Conservation (phyloP, 2,329 filamentous ascomycete species). For the Colletotrichum destructivum region DNA sequence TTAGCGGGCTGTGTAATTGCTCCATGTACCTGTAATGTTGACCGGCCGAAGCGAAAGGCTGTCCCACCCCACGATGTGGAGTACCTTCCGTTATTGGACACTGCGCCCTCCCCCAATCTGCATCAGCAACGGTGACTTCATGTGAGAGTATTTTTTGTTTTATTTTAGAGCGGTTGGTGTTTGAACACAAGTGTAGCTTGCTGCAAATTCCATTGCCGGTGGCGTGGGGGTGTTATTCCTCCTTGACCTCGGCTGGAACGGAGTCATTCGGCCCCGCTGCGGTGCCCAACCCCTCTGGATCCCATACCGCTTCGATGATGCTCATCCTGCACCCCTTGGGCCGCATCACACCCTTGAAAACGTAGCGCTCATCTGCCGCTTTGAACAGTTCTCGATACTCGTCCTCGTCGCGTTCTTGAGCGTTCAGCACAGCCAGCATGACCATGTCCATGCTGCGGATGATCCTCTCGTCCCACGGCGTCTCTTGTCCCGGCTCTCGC, state of each 20-base stretch:
- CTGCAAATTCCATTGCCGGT: too few relatives aligned
- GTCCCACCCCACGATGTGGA: slow-evolving; percentile 22
- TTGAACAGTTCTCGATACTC: slow-evolving; percentile 64
- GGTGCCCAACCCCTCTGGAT: slow-evolving; percentile 43
- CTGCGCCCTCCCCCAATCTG: neutral
- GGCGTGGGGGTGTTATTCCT: neutral
- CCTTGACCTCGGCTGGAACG: neutral
- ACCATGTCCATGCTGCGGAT: slow-evolving; percentile 66
- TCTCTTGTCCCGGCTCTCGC: slow-evolving; percentile 55
- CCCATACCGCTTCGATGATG: slow-evolving; percentile 65
- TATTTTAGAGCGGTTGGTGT: too few relatives aligned
- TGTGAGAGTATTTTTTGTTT: neutral
- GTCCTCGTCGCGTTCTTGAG: slow-evolving; percentile 63
- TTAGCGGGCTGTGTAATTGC: rapidly evolving
- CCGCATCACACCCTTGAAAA: slow-evolving; percentile 61
- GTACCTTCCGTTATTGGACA: neutral
- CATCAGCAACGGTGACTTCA: neutral
- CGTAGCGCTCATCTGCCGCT: slow-evolving; percentile 58
- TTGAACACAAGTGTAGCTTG: too few relatives aligned
- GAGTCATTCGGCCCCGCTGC: neutral
- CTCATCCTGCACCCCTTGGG: slow-evolving; percentile 62
- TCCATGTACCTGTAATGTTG: neutral
- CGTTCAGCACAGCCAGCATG: slow-evolving; percentile 67
- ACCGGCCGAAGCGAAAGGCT: neutral
- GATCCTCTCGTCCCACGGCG: slow-evolving; percentile 62